Base-by-base conservation (phyloP, 2,329 filamentous ascomycete species). In the Fusarium piperis region DNA sequence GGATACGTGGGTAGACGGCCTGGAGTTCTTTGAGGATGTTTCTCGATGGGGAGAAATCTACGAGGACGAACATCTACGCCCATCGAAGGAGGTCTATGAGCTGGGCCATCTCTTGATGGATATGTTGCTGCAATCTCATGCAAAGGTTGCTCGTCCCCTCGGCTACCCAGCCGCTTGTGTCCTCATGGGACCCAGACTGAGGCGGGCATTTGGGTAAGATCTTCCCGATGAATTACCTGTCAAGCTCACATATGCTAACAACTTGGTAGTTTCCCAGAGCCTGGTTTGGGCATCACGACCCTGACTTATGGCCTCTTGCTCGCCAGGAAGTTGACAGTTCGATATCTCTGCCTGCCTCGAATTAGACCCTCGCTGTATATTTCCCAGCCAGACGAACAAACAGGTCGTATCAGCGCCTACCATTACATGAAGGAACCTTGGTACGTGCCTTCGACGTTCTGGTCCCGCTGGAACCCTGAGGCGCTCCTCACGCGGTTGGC, bases 381-480 rank as follows among this genome's bases (percentile, higher is more conserved):
- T 44, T 80, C 81, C 2, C 82, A 87, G 0, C 82, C 87, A 0
- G 87, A 92, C 68, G 80, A 83, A 11, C 80, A 84, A 32, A 86
- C 87, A 0, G 87, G 87, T 1, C 86, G 87, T 4, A 85, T 89
- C 68, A 83, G 85, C 59, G 78, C 74, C 78, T 73, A 81, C 0
- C 72, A 83, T 38, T 93, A 89, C 80, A 85, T 90, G 28, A 87
- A 88, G 12, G 87, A 89, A 52, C 92, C 92, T 3, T 93, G 88
- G 80, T 93, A 93, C 79, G 83, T 88, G 26, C 84, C 87, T 67
- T 85, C 85, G 30, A 91, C 87, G 0, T 78, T 88, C 41, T 89
- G 85, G 88, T 89, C 86, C 74, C 87, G 88, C 65, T 94, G 88
- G 89, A 89, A 88, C 3, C 90, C 86, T 0, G 78, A 79, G 65